Conservation (phyloP, 2,329 filamentous ascomycete species). For the Hypocrella siamensis region DNA sequence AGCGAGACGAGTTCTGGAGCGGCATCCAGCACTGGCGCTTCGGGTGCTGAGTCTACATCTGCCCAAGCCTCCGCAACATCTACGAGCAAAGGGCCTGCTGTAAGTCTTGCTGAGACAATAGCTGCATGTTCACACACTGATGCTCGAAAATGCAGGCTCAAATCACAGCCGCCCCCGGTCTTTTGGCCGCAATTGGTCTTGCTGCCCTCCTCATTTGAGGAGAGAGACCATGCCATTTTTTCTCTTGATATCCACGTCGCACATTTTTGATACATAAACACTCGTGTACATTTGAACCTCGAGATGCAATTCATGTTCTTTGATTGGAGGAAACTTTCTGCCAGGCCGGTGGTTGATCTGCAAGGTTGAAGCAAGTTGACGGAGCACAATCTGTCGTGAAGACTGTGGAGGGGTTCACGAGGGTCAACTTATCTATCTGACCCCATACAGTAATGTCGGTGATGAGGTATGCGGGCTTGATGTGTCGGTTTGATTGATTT, state of each 20-base stretch:
- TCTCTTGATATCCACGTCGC: slow-evolving; percentile 18
- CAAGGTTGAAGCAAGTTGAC: slow-evolving; percentile 12
- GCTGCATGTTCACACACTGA: neutral
- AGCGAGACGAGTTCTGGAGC: slow-evolving; percentile 5
- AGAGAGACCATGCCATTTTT: slow-evolving; percentile 8
- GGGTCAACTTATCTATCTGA: slow-evolving; percentile 18
- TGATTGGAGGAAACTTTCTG: slow-evolving; percentile 7
- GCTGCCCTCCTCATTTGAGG: slow-evolving; percentile 32
- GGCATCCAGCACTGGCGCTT: slow-evolving; percentile 6
- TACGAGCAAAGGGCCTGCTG: slow-evolving; percentile 11
- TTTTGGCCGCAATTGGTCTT: slow-evolving; percentile 32
- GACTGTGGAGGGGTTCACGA: slow-evolving; percentile 13
- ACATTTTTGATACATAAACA: slow-evolving; percentile 28
- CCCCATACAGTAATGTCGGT: slow-evolving; percentile 18
- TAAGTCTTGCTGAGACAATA: slow-evolving; percentile 9
- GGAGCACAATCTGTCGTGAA: slow-evolving; percentile 13
- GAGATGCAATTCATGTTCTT: slow-evolving; percentile 8
- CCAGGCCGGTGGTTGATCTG: slow-evolving; percentile 12
- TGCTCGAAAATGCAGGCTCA: slow-evolving; percentile 14
- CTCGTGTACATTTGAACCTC: slow-evolving; percentile 17
- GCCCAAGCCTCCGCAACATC: slow-evolving; percentile 2
- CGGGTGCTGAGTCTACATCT: slow-evolving; percentile 1
- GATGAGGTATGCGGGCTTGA: slow-evolving; percentile 12
- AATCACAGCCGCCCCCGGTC: slow-evolving; percentile 29
- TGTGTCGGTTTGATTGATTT: slow-evolving; percentile 7